A percentile compares a stretch with the other conserved stretches of the same genome.
phyloP scores from a whole-genome alignment of 2,329 filamentous ascomycete genomes.

The Aulographum hederae region DNA sequence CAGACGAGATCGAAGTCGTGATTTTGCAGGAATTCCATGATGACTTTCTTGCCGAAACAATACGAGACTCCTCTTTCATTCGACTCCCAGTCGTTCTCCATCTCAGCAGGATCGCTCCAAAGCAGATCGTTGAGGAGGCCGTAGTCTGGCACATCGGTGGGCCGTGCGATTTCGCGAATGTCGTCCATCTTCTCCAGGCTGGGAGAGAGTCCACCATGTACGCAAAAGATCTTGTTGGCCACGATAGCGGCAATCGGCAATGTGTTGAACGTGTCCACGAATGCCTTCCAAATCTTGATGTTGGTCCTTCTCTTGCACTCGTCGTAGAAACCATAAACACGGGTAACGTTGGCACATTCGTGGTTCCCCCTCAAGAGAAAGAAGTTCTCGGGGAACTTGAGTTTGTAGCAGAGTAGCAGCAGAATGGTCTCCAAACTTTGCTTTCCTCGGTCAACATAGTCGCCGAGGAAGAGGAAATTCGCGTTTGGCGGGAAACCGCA shows the following conservation, averaged over 20 bases:
- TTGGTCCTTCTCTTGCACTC: slow-evolving; percentile 94
- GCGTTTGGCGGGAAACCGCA: slow-evolving; percentile 84
- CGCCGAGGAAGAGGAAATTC: slow-evolving; percentile 87
- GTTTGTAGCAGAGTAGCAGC: slow-evolving; percentile 84
- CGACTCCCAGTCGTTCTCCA: slow-evolving; percentile 95
- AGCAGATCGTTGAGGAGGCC: slow-evolving; percentile 86
- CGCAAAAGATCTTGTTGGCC: slow-evolving; percentile 92
- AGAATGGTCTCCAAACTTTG: slow-evolving; percentile 91
- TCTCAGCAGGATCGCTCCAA: slow-evolving; percentile 95
- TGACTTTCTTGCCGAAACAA: slow-evolving; percentile 96
- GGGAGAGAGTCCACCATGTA: slow-evolving; percentile 86
- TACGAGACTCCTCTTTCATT: slow-evolving; percentile 96
- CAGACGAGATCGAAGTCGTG: slow-evolving; percentile 98
- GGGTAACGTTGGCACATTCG: slow-evolving; percentile 89
- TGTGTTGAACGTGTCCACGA: slow-evolving; percentile 91
- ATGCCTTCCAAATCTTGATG: slow-evolving; percentile 96
- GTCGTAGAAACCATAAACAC: slow-evolving; percentile 95
- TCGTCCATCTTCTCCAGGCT: slow-evolving; percentile 95
- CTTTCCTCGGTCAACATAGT: slow-evolving; percentile 94
- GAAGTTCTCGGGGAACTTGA: slow-evolving; percentile 95
- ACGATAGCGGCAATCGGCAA: slow-evolving; percentile 93
- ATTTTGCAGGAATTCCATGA: slow-evolving; percentile 81
- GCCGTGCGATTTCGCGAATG: slow-evolving; percentile 85
- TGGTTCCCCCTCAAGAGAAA: slow-evolving; percentile 90
- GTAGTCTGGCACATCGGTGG: slow-evolving; percentile 94